These are phyloP conservation scores for Porphyrellus cyaneotinctus DNA, from an alignment of 768 basidiomycete species.

Conservation along the genomic window DNA sequence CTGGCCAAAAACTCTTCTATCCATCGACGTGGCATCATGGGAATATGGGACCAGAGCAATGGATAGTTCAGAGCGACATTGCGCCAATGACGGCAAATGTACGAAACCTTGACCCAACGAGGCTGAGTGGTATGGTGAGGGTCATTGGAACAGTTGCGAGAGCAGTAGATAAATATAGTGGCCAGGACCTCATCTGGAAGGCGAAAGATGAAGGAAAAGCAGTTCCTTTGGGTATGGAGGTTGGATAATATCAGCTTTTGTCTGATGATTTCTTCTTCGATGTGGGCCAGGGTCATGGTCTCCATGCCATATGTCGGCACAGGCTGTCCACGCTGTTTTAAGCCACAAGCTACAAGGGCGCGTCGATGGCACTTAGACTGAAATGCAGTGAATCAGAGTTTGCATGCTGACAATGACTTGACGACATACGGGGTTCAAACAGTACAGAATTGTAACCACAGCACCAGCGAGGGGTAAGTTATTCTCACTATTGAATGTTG, in stretches of 20 bases:
- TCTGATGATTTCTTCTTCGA: not conserved
- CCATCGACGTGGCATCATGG: not conserved
- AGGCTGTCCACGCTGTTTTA: too few relatives aligned
- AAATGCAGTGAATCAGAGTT: too few relatives aligned
- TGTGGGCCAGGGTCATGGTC: not conserved
- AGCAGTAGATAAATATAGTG: not conserved
- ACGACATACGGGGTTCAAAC: too few relatives aligned
- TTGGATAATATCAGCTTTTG: not conserved
- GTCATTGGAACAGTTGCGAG: not conserved
- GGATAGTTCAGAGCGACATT: not conserved
- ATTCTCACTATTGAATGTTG: too few relatives aligned
- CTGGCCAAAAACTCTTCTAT: not conserved
- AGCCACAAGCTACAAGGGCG: too few relatives aligned
- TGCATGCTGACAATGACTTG: too few relatives aligned
- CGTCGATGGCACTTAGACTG: too few relatives aligned
- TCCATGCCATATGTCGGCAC: not conserved
- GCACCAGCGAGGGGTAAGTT: too few relatives aligned
- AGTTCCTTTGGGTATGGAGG: not conserved
- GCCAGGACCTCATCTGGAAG: not conserved
- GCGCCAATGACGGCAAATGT: not conserved
- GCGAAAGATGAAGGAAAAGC: not conserved
- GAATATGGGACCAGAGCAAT: not conserved
- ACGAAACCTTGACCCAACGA: not conserved
- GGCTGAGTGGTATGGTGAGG: not conserved
- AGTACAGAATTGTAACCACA: too few relatives aligned